Evolutionary conservation across 495 filamentous ascomycete genomes (phyloP), one percentile per base, ranked within the genome.

Genomic region (Hypoxylon trugodes): DNA sequence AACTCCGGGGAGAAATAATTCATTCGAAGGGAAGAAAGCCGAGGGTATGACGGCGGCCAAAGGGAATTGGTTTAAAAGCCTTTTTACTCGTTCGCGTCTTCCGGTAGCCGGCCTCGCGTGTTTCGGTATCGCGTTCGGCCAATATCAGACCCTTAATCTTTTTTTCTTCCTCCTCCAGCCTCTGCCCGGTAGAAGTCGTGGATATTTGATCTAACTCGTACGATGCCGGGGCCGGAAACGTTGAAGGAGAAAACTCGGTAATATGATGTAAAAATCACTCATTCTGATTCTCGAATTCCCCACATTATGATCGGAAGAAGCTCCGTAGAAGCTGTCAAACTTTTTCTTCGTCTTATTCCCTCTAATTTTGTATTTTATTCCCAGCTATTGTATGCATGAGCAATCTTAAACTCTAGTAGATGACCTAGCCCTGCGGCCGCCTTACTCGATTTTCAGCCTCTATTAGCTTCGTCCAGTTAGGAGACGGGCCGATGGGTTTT

Each of bases 391-490:
- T n/a, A n/a, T n/a, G n/a, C n/a, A n/a, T n/a, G n/a, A n/a, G n/a
- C n/a, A n/a, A n/a, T n/a, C n/a, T n/a, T n/a, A n/a, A n/a, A n/a
- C 28, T 37, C 33, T 32, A 36, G 26, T 26, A 18, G 18, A 32
- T n/a, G n/a, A 42, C 13, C 32, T 63, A 49, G 59, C 43, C 50
- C 51, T 51, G 41, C 43, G 3, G 30, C 24, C 59, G 59, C 59
- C 59, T 63, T 56, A 63, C 59, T 63, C 51, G 24, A n/a, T 50
- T 61, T 56, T 63, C 59, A 63, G 59, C 59, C 51, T 43, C 28
- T 10, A 12, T 22, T 54, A 61, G 50, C 50, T 22, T 30, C 25
- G 32, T 19, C 54, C 22, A 58, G 32, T 49, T 24, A 49, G 43
- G 18, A 42, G 18, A 25, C 40, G 58, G 58, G 12, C 58, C 58